These are phyloP conservation scores for Keithomyces neogunnii DNA, from an alignment of 2,329 filamentous ascomycete species.

Conservation along the genomic window DNA sequence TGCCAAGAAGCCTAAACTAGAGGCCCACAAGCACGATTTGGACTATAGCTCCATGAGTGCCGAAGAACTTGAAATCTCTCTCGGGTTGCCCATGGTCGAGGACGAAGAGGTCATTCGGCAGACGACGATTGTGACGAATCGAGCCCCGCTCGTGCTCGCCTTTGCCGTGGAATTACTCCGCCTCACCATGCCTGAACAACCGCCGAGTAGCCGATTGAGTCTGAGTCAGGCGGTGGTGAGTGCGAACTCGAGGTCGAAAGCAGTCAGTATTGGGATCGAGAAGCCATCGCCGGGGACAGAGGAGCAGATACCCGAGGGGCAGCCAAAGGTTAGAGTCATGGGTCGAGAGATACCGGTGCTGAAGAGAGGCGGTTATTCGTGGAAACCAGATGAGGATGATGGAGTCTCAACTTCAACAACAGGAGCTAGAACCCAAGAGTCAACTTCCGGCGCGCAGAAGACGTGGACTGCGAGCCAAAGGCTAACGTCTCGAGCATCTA, in stretches of 20 bases:
- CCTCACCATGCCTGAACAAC: slow-evolving; percentile 79
- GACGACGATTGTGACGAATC: slow-evolving; percentile 61
- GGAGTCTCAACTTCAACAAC: background rate
- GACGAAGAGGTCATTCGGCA: slow-evolving; percentile 52
- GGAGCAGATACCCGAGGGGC: slow-evolving; percentile 65
- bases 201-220: slow-evolving; percentile 73
- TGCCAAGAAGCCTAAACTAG: slow-evolving; percentile 24
- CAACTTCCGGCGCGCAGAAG: slow-evolving; percentile 13
- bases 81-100: slow-evolving; percentile 48
- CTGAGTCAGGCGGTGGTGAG: slow-evolving; percentile 78
- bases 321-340: slow-evolving; percentile 65
- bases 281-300: slow-evolving; percentile 56
- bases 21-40: slow-evolving; percentile 24
- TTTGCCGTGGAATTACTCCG: slow-evolving; percentile 68
- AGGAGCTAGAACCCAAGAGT: slow-evolving; percentile 9
- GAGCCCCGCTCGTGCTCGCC: slow-evolving; percentile 73
- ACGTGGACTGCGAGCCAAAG: slow-evolving; percentile 44
- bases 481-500: slow-evolving; percentile 44
- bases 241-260: slow-evolving; percentile 70
- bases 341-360: slow-evolving; percentile 67
- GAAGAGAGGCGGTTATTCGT: slow-evolving; percentile 65
- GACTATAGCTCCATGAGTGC: slow-evolving; percentile 37
- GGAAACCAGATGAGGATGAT: slow-evolving; percentile 13
- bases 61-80: slow-evolving; percentile 52
- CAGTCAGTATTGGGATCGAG: slow-evolving; percentile 64